Conservation (phyloP, 164 flowering plant species). For the Chloranthus sessilifolius region DNA sequence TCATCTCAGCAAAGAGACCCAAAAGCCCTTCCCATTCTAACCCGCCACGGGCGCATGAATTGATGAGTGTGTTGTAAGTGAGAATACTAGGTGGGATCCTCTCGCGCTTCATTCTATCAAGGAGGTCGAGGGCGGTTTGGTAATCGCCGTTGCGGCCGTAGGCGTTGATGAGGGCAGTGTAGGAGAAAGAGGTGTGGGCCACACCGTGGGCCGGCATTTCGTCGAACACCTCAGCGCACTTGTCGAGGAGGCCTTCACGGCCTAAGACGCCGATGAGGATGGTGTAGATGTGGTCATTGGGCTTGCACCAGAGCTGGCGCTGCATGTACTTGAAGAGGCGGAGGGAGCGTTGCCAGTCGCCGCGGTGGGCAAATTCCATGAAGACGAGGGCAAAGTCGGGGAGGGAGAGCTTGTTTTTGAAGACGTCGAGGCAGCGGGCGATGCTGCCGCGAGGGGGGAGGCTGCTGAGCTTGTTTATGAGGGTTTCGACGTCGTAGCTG, state of each 20-base stretch:
- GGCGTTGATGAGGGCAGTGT: slow-evolving; percentile 79
- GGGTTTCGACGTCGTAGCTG: slow-evolving; percentile 86
- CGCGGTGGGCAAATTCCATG: slow-evolving; percentile 83
- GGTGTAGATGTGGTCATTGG: slow-evolving; percentile 87
- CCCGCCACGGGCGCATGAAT: slow-evolving; percentile 90
- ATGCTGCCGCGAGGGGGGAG: slow-evolving; percentile 95
- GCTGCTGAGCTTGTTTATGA: slow-evolving; percentile 85
- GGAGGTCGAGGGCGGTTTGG: slow-evolving; percentile 51
- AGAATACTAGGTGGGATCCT: slow-evolving; percentile 60
- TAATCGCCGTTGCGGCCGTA: slow-evolving; percentile 83
- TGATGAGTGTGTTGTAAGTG: slow-evolving; percentile 83
- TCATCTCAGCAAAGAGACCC: slow-evolving; percentile 92
- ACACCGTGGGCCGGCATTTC: slow-evolving; percentile 77
- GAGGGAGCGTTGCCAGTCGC: slow-evolving; percentile 93
- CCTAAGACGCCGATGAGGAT: slow-evolving; percentile 75
- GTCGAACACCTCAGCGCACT: slow-evolving; percentile 70
- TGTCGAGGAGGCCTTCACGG: slow-evolving; percentile 80
- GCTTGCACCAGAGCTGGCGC: slow-evolving; percentile 95
- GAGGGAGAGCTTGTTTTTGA: slow-evolving; percentile 76
- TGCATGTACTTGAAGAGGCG: slow-evolving; percentile 94
- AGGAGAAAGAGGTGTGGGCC: slow-evolving; percentile 56
- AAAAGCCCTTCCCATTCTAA: slow-evolving; percentile 86
- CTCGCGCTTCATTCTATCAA: slow-evolving; percentile 70
- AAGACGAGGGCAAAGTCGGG: slow-evolving; percentile 81
- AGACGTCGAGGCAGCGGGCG: slow-evolving; percentile 76